Percentiles rank a stretch among this genome's conserved stretches.
These are phyloP conservation scores for Fusarium fujikuroi DNA, from an alignment of 2,329 filamentous ascomycete species.

Conservation along the genomic window DNA sequence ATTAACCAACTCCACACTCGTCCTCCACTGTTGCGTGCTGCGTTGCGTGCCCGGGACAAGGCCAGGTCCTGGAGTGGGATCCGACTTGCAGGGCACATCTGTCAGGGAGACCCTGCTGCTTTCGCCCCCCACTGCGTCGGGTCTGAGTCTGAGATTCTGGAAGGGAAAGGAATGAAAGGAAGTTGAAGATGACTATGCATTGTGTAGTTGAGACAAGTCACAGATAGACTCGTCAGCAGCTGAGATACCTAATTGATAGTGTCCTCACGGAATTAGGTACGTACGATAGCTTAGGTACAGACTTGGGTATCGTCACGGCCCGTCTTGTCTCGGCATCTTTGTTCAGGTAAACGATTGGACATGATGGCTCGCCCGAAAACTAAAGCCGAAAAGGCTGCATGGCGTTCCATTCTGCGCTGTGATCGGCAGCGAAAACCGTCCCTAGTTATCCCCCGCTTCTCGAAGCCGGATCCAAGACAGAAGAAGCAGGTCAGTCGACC, in stretches of 20 bases:
- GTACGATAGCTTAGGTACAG: neutral
- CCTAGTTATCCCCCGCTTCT: constrained; percentile 34
- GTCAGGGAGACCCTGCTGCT: constrained; percentile 4
- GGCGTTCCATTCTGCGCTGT: constrained; percentile 27
- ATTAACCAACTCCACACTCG: constrained; percentile 7
- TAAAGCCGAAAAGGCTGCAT: constrained; percentile 30
- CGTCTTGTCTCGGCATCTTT: constrained; percentile 35
- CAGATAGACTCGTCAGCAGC: neutral
- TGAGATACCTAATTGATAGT: neutral
- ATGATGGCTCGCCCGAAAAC: neutral
- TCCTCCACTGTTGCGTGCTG: constrained; percentile 32
- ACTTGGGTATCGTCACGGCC: constrained; percentile 20
- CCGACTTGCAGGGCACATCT: constrained; percentile 16
- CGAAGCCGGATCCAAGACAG: constrained; percentile 34
- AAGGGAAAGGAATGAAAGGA: neutral
- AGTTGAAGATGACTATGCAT: neutral
- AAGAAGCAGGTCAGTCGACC: constrained; percentile 17
- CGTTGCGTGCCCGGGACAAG: constrained; percentile 24
- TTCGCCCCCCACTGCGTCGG: constrained; percentile 5
- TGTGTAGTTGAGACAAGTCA: neutral
- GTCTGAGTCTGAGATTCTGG: constrained; percentile 2
- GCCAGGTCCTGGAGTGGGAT: neutral
- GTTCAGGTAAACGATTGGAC: constrained; percentile 20
- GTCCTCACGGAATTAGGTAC: neutral
- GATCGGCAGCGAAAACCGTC: constrained; percentile 33